Conservation (phyloP, 176 grass and related monocot species). For the Oryza rufipogon region DNA sequence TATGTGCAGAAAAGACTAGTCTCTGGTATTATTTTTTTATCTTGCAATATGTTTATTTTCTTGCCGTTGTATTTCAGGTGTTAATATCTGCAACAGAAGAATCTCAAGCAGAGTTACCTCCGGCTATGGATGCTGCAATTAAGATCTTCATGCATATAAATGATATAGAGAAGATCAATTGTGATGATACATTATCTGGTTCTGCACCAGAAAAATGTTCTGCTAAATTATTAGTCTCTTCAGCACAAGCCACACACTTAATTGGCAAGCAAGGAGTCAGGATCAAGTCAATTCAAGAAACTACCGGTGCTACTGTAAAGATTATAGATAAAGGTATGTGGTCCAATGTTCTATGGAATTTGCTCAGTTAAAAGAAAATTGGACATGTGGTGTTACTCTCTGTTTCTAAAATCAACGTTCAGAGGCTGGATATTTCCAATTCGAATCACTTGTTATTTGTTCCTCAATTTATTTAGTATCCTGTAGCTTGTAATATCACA, state of each 20-base stretch:
- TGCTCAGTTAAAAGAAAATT: neutral
- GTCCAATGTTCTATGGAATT: neutral
- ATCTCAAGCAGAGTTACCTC: constrained; percentile 58
- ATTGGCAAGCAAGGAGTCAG: constrained; percentile 80
- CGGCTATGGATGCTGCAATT: constrained; percentile 75
- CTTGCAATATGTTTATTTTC: constrained; percentile 3
- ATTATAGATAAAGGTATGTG: constrained; percentile 60
- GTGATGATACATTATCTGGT: constrained; percentile 31
- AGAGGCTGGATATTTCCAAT: neutral
- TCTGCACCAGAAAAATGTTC: constrained; percentile 48
- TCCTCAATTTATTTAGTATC: constrained; percentile 2
- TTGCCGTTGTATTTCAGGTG: constrained; percentile 52
- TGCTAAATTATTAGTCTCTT: constrained; percentile 66
- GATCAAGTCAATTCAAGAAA: constrained; percentile 66
- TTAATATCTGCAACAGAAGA: constrained; percentile 88
- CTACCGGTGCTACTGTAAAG: constrained; percentile 50
- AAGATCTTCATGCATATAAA: constrained; percentile 77
- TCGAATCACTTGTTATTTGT: constrained; percentile 14
- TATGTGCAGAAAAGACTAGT: neutral
- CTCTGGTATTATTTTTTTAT: constrained; percentile 5
- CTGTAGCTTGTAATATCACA: neutral
- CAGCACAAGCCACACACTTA: constrained; percentile 64
- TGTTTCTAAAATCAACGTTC: neutral
- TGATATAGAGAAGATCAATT: constrained; percentile 48
- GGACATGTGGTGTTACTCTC: neutral